phyloP scores from a whole-genome alignment of 345 rosid genomes.

The Pistacia integerrima region DNA sequence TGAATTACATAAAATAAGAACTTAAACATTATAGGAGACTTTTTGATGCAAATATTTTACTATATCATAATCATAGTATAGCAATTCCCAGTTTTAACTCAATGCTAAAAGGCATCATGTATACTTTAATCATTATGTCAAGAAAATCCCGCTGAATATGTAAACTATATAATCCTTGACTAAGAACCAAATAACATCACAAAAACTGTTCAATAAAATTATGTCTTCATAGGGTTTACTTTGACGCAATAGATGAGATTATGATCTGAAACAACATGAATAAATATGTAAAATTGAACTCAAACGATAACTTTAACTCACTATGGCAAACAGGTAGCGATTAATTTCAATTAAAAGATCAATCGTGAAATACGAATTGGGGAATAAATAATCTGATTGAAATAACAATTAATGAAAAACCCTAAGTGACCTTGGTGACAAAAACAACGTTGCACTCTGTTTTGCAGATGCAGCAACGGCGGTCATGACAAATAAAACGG shows the following conservation, averaged over 20 bases:
- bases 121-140: neutral
- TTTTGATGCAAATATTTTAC: too few relatives aligned
- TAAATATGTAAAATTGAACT: neutral
- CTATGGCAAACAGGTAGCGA: neutral
- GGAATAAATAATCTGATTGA: neutral
- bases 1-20: too few relatives aligned
- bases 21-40: neutral
- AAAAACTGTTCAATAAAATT: too few relatives aligned
- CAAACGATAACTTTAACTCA: too few relatives aligned
- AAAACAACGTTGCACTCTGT: slow-evolving; percentile 57
- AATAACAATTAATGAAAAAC: slow-evolving; percentile 2
- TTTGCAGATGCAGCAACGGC: slow-evolving; percentile 93
- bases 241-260: neutral
- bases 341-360: neutral
- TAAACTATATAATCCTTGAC: too few relatives aligned
- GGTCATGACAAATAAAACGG: slow-evolving; percentile 85
- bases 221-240: neutral
- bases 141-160: neutral
- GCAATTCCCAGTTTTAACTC: neutral
- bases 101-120: neutral
- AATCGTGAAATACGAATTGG: neutral
- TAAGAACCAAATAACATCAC: slow-evolving; percentile 1
- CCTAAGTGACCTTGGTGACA: slow-evolving; percentile 81
- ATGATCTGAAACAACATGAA: neutral
- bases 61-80: neutral